These are phyloP conservation scores for Helianthus tuberosus DNA, from an alignment of 129 eudicot genomes.

Conservation along the genomic window DNA sequence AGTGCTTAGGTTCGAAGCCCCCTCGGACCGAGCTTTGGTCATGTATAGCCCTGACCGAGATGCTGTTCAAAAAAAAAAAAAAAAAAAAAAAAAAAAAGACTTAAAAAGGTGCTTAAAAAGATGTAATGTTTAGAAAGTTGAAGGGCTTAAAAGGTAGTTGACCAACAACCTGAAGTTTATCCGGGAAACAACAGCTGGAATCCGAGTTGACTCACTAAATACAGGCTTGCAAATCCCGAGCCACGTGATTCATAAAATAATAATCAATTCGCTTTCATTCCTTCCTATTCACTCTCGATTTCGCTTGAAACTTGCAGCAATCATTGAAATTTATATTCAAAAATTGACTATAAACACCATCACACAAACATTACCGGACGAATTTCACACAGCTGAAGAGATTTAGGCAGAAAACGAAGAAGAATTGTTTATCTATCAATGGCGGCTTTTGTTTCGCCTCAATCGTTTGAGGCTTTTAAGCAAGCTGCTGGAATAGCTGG, in stretches of 20 bases:
- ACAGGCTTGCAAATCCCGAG: slow-evolving; percentile 5
- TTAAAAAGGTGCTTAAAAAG: neutral
- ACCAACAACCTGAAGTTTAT: neutral
- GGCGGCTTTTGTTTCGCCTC: slow-evolving; percentile 43
- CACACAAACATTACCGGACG: neutral
- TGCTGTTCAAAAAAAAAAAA: too few relatives aligned
- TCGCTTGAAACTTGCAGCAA: neutral
- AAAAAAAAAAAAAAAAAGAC: too few relatives aligned
- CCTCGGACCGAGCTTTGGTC: too few relatives aligned
- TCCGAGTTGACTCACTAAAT: slow-evolving; percentile 23
- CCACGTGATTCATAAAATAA: neutral
- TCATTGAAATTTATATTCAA: neutral
- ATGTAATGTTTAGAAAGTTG: neutral
- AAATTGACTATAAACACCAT: neutral
- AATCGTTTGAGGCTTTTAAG: slow-evolving; percentile 41
- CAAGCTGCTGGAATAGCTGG: slow-evolving; percentile 92
- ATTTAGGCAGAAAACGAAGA: neutral
- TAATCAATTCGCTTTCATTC: neutral
- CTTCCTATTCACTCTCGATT: neutral
- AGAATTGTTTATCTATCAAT: slow-evolving; percentile 20
- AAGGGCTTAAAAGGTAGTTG: neutral
- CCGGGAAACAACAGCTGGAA: slow-evolving; percentile 32
- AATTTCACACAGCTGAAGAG: neutral
- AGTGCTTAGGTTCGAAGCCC: too few relatives aligned
- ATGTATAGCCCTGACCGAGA: too few relatives aligned